Percentiles rank a stretch among this genome's conserved stretches.
These are phyloP conservation scores for Mycena epipterygia DNA, from an alignment of 768 basidiomycete species.

Conservation along the genomic window DNA sequence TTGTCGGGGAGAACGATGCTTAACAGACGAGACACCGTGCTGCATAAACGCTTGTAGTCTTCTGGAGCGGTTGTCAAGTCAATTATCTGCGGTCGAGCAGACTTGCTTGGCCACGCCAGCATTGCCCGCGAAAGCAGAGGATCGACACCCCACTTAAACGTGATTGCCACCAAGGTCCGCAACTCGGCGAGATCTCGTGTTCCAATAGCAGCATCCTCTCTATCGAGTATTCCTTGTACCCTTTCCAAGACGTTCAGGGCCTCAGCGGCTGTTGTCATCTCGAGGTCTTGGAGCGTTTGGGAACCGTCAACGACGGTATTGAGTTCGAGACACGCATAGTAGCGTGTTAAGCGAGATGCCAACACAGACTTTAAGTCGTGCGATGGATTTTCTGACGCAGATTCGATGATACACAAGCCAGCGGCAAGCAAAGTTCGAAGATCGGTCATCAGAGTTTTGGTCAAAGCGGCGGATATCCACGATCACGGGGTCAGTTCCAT, in stretches of 20 bases:
- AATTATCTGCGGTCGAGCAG: constrained; percentile 47
- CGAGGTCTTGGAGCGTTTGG: constrained; percentile 55
- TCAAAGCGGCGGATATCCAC: not conserved
- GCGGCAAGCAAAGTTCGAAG: constrained; percentile 44
- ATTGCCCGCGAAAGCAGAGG: constrained; percentile 63
- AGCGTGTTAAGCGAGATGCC: constrained; percentile 54
- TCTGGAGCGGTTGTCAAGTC: constrained; percentile 59
- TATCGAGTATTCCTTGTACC: constrained; percentile 60
- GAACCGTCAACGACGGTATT: constrained; percentile 30
- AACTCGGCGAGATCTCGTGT: constrained; percentile 75
- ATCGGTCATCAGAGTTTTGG: constrained; percentile 9
- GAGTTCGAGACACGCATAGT: constrained; percentile 48
- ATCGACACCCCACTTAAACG: constrained; percentile 80
- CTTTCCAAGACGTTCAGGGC: constrained; percentile 64
- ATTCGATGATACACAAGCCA: constrained; percentile 54
- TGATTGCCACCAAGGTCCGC: constrained; percentile 73
- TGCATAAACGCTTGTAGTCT: constrained; percentile 59
- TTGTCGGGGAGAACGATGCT: constrained; percentile 67
- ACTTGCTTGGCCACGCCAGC: constrained; percentile 53
- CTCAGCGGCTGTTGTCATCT: constrained; percentile 68
- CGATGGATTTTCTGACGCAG: constrained; percentile 40
- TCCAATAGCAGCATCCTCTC: constrained; percentile 58
- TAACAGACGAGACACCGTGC: constrained; percentile 60
- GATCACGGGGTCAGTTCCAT: not conserved
- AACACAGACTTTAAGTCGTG: constrained; percentile 55